Percentiles rank a stretch among this genome's conserved stretches.
Conservation (phyloP, 1,139 yeast species). For the Saccharomyces pastorianus region DNA sequence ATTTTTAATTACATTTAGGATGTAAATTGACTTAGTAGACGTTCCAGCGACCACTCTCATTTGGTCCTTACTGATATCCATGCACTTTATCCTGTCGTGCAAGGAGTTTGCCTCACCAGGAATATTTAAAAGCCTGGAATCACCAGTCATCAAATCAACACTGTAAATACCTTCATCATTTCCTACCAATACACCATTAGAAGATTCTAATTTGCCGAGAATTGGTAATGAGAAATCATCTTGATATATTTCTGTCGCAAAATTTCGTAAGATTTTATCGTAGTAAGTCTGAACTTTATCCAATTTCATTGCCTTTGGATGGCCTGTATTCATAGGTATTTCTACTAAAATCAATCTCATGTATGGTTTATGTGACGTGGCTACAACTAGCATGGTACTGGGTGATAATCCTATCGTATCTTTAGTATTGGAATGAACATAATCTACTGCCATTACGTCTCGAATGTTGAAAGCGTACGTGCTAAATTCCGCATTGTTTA, state of each 20-base stretch:
- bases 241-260: constrained; percentile 58
- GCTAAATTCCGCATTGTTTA: constrained; percentile 71
- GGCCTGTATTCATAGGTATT: constrained; percentile 29
- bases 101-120: neutral
- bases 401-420: constrained; percentile 13
- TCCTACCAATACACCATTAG: constrained; percentile 53
- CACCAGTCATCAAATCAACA: constrained; percentile 39
- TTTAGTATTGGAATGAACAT: constrained; percentile 10
- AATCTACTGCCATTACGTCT: constrained; percentile 33
- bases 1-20: neutral
- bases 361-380: constrained; percentile 70
- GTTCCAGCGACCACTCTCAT: neutral
- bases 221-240: constrained; percentile 58
- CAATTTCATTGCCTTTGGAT: neutral
- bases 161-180: constrained; percentile 69
- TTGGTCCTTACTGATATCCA: neutral
- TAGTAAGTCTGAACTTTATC: constrained; percentile 17
- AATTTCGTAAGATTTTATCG: constrained; percentile 47
- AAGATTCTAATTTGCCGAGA: constrained; percentile 36
- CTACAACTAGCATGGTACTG: constrained; percentile 41
- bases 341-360: constrained; percentile 54
- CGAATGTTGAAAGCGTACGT: constrained; percentile 59
- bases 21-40: neutral
- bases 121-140: constrained; percentile 28
- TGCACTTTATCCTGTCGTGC: neutral